Evolutionary conservation across 805 yeast genomes (phyloP).

Genomic region (Saturnispora sanitii): DNA sequence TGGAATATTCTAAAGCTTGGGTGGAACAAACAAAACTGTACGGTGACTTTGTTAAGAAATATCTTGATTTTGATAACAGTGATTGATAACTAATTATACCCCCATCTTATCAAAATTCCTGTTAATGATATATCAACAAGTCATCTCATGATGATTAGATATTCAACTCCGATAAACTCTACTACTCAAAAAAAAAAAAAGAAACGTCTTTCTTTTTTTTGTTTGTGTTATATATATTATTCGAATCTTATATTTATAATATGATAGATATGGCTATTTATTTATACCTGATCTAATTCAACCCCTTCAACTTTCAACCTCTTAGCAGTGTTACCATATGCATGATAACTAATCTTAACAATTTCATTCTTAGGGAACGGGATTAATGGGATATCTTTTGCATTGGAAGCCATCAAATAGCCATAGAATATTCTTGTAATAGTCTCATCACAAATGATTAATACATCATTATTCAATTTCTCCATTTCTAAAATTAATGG

Average conservation of each 20-base stretch:
- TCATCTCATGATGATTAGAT: background rate
- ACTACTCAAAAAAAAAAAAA: too few species aligned
- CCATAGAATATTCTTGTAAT: slow-evolving; percentile 86
- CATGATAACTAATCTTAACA: slow-evolving; percentile 79
- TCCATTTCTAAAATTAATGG: slow-evolving; percentile 91
- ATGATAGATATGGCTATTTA: too few species aligned
- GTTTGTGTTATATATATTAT: too few species aligned
- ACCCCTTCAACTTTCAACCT: slow-evolving; percentile 34
- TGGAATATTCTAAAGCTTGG: slow-evolving; percentile 12
- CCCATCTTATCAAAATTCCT: too few species aligned
- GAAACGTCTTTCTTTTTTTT: too few species aligned
- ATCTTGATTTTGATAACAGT: slow-evolving; percentile 8
- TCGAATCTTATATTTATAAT: too few species aligned
- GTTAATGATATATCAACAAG: too few species aligned
- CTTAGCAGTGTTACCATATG: slow-evolving; percentile 65
- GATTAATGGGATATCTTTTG: slow-evolving; percentile 74
- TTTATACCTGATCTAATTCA: slow-evolving; percentile 9
- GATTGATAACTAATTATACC: background rate
- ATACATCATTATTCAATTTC: slow-evolving; percentile 75
- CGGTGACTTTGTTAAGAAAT: slow-evolving; percentile 13
- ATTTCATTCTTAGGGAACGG: slow-evolving; percentile 74
- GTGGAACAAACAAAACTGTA: slow-evolving; percentile 12
- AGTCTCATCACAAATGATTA: slow-evolving; percentile 89
- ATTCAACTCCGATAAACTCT: background rate
- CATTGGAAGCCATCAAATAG: slow-evolving; percentile 85